Evolutionary conservation across 495 filamentous ascomycete species (phyloP).

Genomic region (Xylaria longipes): DNA sequence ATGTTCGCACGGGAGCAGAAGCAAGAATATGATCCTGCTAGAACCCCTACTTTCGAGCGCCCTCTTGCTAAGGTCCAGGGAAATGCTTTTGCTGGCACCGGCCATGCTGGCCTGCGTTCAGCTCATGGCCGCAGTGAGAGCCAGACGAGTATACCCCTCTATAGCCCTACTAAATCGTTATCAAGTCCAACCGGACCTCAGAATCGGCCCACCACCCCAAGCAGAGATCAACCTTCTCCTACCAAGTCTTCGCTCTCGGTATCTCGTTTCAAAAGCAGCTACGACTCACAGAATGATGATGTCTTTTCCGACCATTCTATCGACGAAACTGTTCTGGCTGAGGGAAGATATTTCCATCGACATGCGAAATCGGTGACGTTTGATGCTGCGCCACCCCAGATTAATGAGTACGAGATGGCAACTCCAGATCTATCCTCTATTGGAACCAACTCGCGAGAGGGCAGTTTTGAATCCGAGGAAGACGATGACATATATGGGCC

Average conservation of each 20-base stretch:
- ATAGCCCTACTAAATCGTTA: constrained; percentile 44
- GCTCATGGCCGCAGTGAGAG: constrained; percentile 54
- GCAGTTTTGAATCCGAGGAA: constrained; percentile 82
- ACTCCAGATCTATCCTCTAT: constrained; percentile 92
- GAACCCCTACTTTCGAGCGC: constrained; percentile 73
- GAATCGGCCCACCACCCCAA: constrained; percentile 62
- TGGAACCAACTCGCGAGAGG: constrained; percentile 84
- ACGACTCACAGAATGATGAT: constrained; percentile 72
- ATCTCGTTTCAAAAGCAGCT: constrained; percentile 73
- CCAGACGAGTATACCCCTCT: constrained; percentile 55
- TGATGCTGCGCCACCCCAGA: constrained; percentile 87
- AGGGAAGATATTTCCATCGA: constrained; percentile 68
- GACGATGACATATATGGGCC: constrained; percentile 58
- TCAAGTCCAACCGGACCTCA: constrained; percentile 37
- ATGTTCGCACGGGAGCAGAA: constrained; percentile 90
- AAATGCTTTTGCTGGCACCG: constrained; percentile 62
- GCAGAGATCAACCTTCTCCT: constrained; percentile 77
- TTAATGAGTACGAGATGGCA: constrained; percentile 97
- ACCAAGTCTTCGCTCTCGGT: constrained; percentile 83
- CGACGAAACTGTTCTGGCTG: constrained; percentile 60
- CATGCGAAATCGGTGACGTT: constrained; percentile 97
- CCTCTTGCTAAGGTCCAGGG: constrained; percentile 77
- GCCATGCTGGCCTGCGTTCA: constrained; percentile 53
- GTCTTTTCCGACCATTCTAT: constrained; percentile 70
- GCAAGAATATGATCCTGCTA: constrained; percentile 87